Evolutionary conservation across 2,329 filamentous ascomycete genomes (phyloP).

Genomic region (Thelonectria olida): DNA sequence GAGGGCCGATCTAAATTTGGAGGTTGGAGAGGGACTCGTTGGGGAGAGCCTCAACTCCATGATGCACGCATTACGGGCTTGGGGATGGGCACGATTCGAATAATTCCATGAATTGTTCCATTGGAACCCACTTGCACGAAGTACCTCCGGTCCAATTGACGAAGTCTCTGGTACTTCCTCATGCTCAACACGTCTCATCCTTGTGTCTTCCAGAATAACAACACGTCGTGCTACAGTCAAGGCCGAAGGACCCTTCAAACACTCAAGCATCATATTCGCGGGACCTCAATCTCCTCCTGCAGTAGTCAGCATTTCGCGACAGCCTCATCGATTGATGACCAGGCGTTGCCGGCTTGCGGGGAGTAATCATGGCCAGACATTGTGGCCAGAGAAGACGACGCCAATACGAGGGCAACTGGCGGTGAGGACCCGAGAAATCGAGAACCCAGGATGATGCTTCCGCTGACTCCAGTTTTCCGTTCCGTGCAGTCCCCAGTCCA

Average conservation of each 20-base stretch:
- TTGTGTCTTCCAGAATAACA: constrained; percentile 10
- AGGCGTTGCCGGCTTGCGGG: constrained; percentile 18
- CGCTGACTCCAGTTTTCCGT: constrained; percentile 19
- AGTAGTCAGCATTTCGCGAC: constrained; percentile 29
- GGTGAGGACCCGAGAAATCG: constrained; percentile 29
- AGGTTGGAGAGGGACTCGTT: background rate
- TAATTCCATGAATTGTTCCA: constrained; percentile 1
- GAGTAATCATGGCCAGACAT: constrained; percentile 25
- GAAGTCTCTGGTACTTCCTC: constrained; percentile 18
- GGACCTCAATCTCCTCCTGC: constrained; percentile 34
- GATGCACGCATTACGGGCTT: background rate
- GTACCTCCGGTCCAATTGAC: background rate
- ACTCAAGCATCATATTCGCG: constrained; percentile 13
- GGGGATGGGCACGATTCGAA: background rate
- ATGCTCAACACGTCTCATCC: constrained; percentile 5
- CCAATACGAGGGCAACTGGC: constrained; percentile 33
- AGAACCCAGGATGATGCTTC: constrained; percentile 26
- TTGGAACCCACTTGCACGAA: background rate
- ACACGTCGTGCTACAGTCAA: constrained; percentile 1
- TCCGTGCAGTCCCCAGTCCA: constrained; percentile 26
- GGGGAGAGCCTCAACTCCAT: background rate
- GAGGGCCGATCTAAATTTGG: constrained; percentile 24
- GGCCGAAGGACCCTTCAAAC: background rate
- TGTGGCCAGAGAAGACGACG: constrained; percentile 18
- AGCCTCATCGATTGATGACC: constrained; percentile 25